Base-by-base conservation (phyloP, 495 filamentous ascomycete genomes). In the Clavariopsis aquatica region DNA sequence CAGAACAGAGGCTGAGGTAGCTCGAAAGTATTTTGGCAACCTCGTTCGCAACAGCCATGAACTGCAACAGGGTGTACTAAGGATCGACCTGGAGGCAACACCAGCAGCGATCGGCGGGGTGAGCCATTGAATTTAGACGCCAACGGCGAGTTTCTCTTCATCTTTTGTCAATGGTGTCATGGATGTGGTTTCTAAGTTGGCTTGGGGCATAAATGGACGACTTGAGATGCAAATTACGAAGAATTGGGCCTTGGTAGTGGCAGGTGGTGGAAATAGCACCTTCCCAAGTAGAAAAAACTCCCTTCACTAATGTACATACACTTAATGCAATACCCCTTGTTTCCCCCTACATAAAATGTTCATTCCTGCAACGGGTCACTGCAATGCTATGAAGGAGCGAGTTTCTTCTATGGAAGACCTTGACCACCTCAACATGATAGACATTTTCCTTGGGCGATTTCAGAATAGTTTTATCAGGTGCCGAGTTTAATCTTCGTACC, bases 31-130 rank as follows among this genome's bases (percentile, higher is more conserved):
- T 77, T 98, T 98, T 73, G 79, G 83, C 27, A 96, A 96, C 69
- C 78, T 98, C 29, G 85, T 96, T 59, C 81, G 87, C 29, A 85
- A 92, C 51, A 91, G 89, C 58, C 79, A 76, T 53, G 84, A 90
- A 56, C 86, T 93, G 68, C 82, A 85, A 63, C 82, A 78, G 29
- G 82, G 83, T n/a, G 89, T 98, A 17, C 84, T 91, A 54, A 79
- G 81, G 43, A 85, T 97, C 36, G 92, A 96, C 74, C 82, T 96
- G 8, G 92, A 96, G 64, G 89, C 81, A 1, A 81, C 83, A 45
- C 82, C 81, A 52, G 82, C 82, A 13, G 20, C 46, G 17, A 23
- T 49, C 17, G 45, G 13, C 17, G 20, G 10, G 1, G 8, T 52
- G 19, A 34, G 36, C 19, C 53, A 17, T 2, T 57, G 45, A 15